Conservation (phyloP, 2,329 filamentous ascomycete genomes). For the Microcyclospora pomicola region DNA sequence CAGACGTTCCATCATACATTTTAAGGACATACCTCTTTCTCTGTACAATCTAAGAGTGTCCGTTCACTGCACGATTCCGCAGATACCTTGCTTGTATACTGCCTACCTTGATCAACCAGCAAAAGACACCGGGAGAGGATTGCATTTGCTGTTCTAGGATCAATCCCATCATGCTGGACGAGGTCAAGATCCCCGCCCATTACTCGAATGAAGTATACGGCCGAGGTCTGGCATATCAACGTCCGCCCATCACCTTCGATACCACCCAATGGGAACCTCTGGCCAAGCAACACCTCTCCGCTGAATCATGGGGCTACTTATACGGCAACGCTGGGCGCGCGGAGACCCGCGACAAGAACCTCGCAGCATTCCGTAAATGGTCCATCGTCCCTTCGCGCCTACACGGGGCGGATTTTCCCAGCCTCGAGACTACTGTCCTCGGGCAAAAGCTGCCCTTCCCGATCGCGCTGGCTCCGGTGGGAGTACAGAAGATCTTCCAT, state of each 20-base stretch:
- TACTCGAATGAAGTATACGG: no score
- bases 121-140: no score
- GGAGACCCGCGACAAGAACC: conserved; percentile 19
- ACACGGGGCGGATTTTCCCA: conserved; percentile 5
- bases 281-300: conserved; percentile 17
- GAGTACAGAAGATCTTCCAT: conserved; percentile 54
- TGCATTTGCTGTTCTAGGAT: no score
- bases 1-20: no score
- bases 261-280: conserved; percentile 16
- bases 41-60: no score
- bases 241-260: conserved; percentile 23
- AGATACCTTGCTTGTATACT: no score
- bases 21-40: no score
- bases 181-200: no score
- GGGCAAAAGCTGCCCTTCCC: conserved; percentile 24
- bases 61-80: no score
- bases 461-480: conserved; percentile 52
- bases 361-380: conserved; percentile 5
- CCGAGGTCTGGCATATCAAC: conserved; percentile 21
- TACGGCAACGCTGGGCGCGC: conserved; percentile 21
- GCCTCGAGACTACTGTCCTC: conserved; percentile 10
- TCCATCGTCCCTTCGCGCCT: conserved; percentile 8
- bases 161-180: no score
- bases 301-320: conserved; percentile 22
- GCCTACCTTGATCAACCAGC: no score